These are phyloP conservation scores for Hordeum vulgare DNA, from an alignment of 176 grass and related monocot genomes.

Conservation along the genomic window DNA sequence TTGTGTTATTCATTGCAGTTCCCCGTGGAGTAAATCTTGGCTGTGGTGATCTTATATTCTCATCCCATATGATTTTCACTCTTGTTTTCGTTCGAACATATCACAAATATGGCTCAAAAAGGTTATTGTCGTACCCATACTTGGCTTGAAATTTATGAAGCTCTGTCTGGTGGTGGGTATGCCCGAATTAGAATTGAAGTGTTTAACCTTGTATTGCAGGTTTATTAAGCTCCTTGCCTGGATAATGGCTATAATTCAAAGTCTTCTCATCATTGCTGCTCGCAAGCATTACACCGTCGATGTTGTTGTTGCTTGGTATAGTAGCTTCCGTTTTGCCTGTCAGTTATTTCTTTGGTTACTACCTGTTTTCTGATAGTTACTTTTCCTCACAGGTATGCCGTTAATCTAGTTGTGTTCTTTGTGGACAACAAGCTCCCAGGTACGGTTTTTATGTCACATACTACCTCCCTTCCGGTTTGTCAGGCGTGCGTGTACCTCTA, in stretches of 20 bases:
- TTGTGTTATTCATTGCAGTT: constrained; percentile 51
- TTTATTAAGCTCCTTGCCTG: constrained; percentile 81
- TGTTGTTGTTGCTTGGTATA: constrained; percentile 90
- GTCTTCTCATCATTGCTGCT: constrained; percentile 83
- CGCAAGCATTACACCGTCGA: constrained; percentile 97
- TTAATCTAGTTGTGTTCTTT: constrained; percentile 93
- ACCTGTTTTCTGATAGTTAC: background rate
- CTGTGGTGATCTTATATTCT: constrained; percentile 98
- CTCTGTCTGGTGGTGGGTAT: background rate
- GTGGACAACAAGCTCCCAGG: constrained; percentile 87
- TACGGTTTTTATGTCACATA: constrained; percentile 7
- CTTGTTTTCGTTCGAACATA: constrained; percentile 82
- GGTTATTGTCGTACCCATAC: constrained; percentile 3
- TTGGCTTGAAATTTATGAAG: background rate
- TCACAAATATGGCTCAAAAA: constrained; percentile 94
- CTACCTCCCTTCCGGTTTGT: too few relatives aligned
- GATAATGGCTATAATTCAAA: constrained; percentile 71
- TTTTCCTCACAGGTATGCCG: constrained; percentile 69
- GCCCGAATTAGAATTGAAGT: background rate
- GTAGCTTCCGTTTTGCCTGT: background rate
- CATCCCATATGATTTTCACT: constrained; percentile 99
- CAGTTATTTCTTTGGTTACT: too few relatives aligned
- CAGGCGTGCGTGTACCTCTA: too few relatives aligned
- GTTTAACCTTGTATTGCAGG: constrained; percentile 12
- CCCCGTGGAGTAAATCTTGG: constrained; percentile 77